Evolutionary conservation across 345 rosid species (phyloP).

Genomic region (Rhizophora mangle): DNA sequence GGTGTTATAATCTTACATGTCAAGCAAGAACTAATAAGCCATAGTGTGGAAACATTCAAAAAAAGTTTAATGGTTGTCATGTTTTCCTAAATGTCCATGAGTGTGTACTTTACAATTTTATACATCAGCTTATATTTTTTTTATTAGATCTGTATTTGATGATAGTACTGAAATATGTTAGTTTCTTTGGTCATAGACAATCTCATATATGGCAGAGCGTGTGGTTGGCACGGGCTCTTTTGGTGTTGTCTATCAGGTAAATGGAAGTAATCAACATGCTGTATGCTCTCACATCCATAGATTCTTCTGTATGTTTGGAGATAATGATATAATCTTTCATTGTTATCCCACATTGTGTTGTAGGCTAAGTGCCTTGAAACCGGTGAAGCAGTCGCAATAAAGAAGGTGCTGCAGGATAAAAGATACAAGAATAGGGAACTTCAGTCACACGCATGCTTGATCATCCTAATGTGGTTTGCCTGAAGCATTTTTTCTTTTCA

Average conservation of each 20-base stretch:
- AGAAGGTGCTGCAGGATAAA: constrained; percentile 93
- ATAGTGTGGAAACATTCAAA: too few species aligned
- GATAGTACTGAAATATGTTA: constrained; percentile 1
- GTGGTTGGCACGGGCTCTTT: constrained; percentile 88
- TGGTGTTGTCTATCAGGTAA: constrained; percentile 90
- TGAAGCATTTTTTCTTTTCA: constrained; percentile 91
- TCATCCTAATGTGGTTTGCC: constrained; percentile 80
- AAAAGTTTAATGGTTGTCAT: too few species aligned
- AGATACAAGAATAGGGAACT: constrained; percentile 98
- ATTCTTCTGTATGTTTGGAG: background rate
- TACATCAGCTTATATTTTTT: background rate
- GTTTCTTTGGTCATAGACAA: constrained; percentile 40
- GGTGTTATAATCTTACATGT: too few species aligned
- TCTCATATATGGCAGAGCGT: constrained; percentile 81
- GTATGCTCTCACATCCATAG: background rate
- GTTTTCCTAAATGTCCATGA: too few species aligned
- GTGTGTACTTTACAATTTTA: too few species aligned
- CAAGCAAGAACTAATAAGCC: too few species aligned
- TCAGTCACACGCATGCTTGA: constrained; percentile 81
- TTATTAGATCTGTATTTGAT: background rate
- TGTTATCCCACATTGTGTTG: constrained; percentile 8
- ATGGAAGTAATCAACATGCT: constrained; percentile 5
- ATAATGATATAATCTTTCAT: background rate
- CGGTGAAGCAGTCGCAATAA: constrained; percentile 85
- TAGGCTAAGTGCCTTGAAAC: constrained; percentile 88